Base-by-base conservation (phyloP, 495 filamentous ascomycete genomes). In the Aspergillus asperescens region DNA sequence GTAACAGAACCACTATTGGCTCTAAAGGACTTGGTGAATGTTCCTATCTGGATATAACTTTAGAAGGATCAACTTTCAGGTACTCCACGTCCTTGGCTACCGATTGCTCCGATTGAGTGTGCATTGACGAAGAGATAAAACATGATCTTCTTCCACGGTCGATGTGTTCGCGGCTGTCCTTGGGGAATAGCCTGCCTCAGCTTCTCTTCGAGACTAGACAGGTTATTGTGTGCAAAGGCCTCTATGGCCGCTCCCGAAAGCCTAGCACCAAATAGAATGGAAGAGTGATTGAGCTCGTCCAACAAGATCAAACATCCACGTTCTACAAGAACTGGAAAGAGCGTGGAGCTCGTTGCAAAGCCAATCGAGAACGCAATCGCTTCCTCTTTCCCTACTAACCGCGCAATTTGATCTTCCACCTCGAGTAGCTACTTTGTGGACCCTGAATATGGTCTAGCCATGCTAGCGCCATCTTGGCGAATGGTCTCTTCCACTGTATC, bases 361-460 rank as follows among this genome's bases (percentile, higher is more conserved):
- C 90, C 90, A 89, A 95, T 95, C 7, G 88, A 92, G 72, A 93
- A 93, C 38, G 95, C 82, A 78, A 93, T 89, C 35, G 90, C 80
- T 42, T 85, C 80, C 38, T 86, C 81, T 69, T 93, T 95, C 53
- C 90, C 88, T 22, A 92, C 84, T 56, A 95, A 95, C 49, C 81
- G 76, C 19, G 90, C 90, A 50, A 93, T 76, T 54, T 89, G 78
- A 19, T 84, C 79, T 69, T 95, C 90, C 8, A 92, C 89, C 60
- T 93, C 88, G 32, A 81, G 37, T 39, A 85, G 82, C 28, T 95
- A 71, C 57, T 93, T 87, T 9, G 85, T 81, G 8, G 86, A 92
- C 41, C 88, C 89, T 7, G 79, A 69, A 66, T 95, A 90, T 16
- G 88, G 75, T 56, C 87, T 89, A 49, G 78, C 78, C 57, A 82